Evolutionary conservation across 1,139 yeast species (phyloP), one percentile per base, ranked within the genome.

Genomic region (Saccharomyces pastorianus): DNA sequence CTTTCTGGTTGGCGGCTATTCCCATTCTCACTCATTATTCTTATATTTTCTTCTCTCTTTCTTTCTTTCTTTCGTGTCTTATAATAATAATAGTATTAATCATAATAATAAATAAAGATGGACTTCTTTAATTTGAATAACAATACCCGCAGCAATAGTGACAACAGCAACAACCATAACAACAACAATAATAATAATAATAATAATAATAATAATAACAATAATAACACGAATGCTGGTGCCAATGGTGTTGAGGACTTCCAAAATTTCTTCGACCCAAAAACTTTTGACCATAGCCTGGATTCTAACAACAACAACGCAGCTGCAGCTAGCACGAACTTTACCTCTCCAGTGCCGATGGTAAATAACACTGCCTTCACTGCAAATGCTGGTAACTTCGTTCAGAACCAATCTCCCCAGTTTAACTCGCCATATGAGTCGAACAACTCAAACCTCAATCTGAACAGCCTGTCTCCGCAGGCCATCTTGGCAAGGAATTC

Each of bases 401-500:
- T 50, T 11, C 48, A 28, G 3, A 50, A 50, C n/a, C 50, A 48
- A 13, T 50, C 51, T 2, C 51, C 51, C 7, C 48, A 26, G 28
- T 26, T 27, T 3, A 27, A 14, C 9, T 46, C 48, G 2, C 23
- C 48, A 25, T 46, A 26, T 27, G 48, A 27, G 5, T 46, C 48
- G 6, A 46, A 46, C 26, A 53, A 51, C 26, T 54, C 38, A 47
- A 58, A 58, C 47, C 49, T 53, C 6, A 50, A 52, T 9, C 29
- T 17, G 14, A 34, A 29, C 26, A 57, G 58, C 26, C 47, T 68
- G 25, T 66, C 70, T 9, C 70, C 71, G 5, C 71, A 66, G 48
- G 70, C 65, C 1, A 67, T 67, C 11, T 53, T 68, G 47, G 66
- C 69, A 17, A 61, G 64, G 38, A 63, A 65, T 31, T 58, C 67